Percentiles rank a stretch among this genome's conserved stretches.
Evolutionary conservation across 345 rosid genomes (phyloP).

Genomic region (Melaleuca quinquenervia): DNA sequence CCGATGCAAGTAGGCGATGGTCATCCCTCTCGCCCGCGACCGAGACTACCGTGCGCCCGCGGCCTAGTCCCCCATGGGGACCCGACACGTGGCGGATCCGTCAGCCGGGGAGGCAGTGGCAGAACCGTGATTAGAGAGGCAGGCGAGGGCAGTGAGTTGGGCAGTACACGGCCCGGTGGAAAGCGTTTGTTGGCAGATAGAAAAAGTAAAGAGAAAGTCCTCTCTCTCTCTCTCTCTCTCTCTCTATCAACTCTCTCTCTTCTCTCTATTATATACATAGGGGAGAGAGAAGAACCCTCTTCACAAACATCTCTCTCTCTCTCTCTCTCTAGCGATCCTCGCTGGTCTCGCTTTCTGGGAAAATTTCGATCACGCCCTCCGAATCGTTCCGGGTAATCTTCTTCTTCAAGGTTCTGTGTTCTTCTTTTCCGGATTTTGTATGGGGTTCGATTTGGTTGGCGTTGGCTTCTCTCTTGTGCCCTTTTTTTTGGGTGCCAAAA

Average conservation of each 20-base stretch:
- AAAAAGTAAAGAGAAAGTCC: neutral
- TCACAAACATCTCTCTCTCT: neutral
- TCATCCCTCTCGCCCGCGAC: neutral
- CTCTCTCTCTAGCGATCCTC: neutral
- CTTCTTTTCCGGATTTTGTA: neutral
- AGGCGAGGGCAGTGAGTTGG: neutral
- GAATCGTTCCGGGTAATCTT: neutral
- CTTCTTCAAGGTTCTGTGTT: neutral
- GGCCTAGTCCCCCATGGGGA: too few species aligned
- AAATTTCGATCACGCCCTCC: neutral
- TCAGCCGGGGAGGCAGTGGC: neutral
- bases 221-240: neutral
- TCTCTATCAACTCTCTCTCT: neutral
- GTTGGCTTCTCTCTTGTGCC: neutral
- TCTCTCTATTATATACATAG: neutral
- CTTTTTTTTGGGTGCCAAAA: neutral
- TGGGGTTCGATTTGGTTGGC: neutral
- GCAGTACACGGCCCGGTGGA: neutral
- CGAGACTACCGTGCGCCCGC: neutral
- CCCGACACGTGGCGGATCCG: neutral
- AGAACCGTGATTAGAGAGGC: neutral
- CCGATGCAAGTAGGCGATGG: neutral
- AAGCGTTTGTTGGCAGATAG: neutral
- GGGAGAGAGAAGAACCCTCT: neutral
- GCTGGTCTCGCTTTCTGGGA: neutral